Base-by-base conservation (phyloP, 108 stramenopile species). In the Cyclotella kingstonii region DNA sequence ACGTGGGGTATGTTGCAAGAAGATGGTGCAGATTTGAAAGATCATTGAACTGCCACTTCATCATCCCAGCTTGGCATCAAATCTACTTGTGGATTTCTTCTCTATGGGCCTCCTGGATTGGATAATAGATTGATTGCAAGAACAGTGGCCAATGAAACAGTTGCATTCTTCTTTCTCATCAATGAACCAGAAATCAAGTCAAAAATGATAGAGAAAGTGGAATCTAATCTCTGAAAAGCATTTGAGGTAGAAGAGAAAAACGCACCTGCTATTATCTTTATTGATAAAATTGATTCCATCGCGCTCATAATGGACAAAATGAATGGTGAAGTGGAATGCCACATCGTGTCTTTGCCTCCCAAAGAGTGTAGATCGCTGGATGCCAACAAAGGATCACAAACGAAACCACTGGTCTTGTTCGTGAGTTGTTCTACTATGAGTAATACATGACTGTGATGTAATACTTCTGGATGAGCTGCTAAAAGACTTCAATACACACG, bases 171-270 rank as follows among this genome's bases (percentile, higher is more conserved):
- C 81, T 98, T 99, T 81, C 78, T 99, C 39, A 99, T 99, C 89
- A 99, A 99, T 73, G 98, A 97, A 5, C 98, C 98, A 8, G 98
- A 99, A 69, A 99, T 99, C 84, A 99, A 98, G 98, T 90, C 87
- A 72, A 99, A 99, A 81, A 99, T 99, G 98, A 96, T 97, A 6
- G 98, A 97, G 25, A 97, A 99, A 65, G 89, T 86, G 3, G 98
- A 99, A 77, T 90, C 90, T 38, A 99, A 99, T 78, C 81, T 99
- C 33, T 81, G 98, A 22, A 99, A 98, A 78, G 97, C 95, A 30
- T 97, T 96, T 65, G 95, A 98, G 71, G 95, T 97, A 77, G 93
- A 93, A 9, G 98, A 99, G 81, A 97, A 98, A 89, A 98, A 99
- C 73, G 95, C 98, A 2, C 98, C 98, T 22, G 93, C 97, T 45